Evolutionary conservation across 495 filamentous ascomycete species (phyloP), one percentile per base, ranked within the genome.

Genomic region (Aeminium ludgeri): DNA sequence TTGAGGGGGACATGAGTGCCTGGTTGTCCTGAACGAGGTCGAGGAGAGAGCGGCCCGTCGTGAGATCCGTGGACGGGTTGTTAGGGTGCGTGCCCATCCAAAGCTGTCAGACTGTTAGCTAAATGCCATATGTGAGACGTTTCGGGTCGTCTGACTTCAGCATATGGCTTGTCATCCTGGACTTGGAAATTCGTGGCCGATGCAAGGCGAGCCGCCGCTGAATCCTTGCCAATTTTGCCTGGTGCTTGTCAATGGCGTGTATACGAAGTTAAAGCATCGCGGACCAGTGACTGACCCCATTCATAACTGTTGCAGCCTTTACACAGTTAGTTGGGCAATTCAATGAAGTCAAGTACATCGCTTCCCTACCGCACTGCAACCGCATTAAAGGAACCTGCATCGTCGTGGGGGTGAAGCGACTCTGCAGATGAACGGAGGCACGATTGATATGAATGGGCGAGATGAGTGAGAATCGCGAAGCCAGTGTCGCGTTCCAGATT

Each of bases 81-180:
- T 84, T 91, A 18, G 87, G 89, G 54, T 97, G 89, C 2, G 89
- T 96, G 51, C 89, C 89, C 89, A 97, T 96, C 89, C 89, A 97
- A 53, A 97, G 64, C 84, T 93, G 57, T 15, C 20, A 19, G 5
- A 7, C 16, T 6, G 19, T 36, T 20, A 36, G 34, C n/a, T 25
- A 8, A 30, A 17, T 13, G 3, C 10, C 13, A 20, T 12, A 2
- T 11, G 10, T 8, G 15, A 7, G 47, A 23, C 35, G 31, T 11
- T 3, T 33, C 12, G 15, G 4, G 6, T 18, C 11, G 38, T 31
- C 37, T 29, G 15, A 62, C 56, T 50, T 64, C 61, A 31, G 63
- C 59, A 41, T 64, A 64, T 20, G 61, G 59, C 38, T 64, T 61
- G 28, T 60, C 57, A 12, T 54, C 47, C 30, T 59, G 49, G 25